Evolutionary conservation across 495 filamentous ascomycete genomes (phyloP).

Genomic region (Neurospora tetrasperma): DNA sequence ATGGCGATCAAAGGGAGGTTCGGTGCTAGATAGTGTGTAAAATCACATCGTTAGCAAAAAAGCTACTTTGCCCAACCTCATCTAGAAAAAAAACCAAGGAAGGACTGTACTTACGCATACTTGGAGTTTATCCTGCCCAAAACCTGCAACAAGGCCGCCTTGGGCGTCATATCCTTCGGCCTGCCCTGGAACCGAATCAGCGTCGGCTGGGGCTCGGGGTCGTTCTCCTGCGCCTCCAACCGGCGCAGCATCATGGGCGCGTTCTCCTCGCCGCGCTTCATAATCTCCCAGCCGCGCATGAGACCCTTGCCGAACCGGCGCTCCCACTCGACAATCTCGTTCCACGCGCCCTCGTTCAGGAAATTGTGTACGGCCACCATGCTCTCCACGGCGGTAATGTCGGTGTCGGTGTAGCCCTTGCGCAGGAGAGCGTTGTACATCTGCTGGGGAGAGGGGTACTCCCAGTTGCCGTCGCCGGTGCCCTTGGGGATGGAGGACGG

Average conservation of each 20-base stretch:
- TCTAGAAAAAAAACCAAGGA: background rate
- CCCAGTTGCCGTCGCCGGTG: slow-evolving; percentile 71
- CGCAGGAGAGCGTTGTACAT: slow-evolving; percentile 98
- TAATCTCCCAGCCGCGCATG: slow-evolving; percentile 59
- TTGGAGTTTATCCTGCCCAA: slow-evolving; percentile 62
- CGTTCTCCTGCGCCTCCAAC: slow-evolving; percentile 27
- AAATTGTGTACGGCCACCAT: slow-evolving; percentile 99
- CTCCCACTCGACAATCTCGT: slow-evolving; percentile 89
- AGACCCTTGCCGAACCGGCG: slow-evolving; percentile 66
- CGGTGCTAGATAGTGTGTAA: slow-evolving; percentile 38
- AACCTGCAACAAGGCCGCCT: slow-evolving; percentile 69
- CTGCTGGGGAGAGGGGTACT: slow-evolving; percentile 95
- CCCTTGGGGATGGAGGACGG: slow-evolving; percentile 79
- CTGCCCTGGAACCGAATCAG: slow-evolving; percentile 80
- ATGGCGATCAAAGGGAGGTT: slow-evolving; percentile 93
- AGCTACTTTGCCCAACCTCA: background rate
- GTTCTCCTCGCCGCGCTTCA: slow-evolving; percentile 58
- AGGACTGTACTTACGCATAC: slow-evolving; percentile 50
- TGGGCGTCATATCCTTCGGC: slow-evolving; percentile 81
- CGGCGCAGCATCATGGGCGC: slow-evolving; percentile 22
- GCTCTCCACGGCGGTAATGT: slow-evolving; percentile 82
- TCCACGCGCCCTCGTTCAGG: slow-evolving; percentile 93
- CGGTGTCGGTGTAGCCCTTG: slow-evolving; percentile 91
- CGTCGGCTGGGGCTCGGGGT: slow-evolving; percentile 43
- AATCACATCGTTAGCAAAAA: background rate